These are phyloP conservation scores for Jasminum sambac DNA, from an alignment of 257 asterid genomes.

Conservation along the genomic window DNA sequence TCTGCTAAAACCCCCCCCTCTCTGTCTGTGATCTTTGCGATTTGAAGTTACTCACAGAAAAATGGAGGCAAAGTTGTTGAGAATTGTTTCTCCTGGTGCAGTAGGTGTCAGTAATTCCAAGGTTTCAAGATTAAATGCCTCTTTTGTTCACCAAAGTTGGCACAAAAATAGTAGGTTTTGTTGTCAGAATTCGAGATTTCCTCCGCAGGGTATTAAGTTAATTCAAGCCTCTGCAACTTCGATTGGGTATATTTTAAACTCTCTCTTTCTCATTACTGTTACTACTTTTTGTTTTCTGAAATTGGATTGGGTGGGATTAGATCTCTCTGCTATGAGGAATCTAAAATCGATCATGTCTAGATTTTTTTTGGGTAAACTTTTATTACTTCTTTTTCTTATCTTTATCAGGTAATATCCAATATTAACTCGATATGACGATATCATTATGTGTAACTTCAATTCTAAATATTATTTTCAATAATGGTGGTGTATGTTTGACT, in stretches of 20 bases:
- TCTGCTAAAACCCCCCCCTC: neutral
- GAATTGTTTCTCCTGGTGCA: conserved; percentile 36
- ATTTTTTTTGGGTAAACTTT: too few species aligned
- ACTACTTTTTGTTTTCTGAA: neutral
- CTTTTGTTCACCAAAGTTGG: conserved; percentile 22
- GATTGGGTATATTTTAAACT: conserved; percentile 40
- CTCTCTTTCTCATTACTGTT: neutral
- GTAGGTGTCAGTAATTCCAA: conserved; percentile 22
- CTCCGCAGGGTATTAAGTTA: conserved; percentile 32
- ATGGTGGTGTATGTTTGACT: neutral
- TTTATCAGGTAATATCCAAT: too few species aligned
- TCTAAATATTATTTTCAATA: neutral
- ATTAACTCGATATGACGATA: too few species aligned
- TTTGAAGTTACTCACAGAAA: neutral
- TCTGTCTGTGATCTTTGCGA: neutral
- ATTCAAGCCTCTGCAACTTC: conserved; percentile 47
- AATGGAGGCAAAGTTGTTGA: conserved; percentile 61
- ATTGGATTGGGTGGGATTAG: neutral
- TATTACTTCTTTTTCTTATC: too few species aligned
- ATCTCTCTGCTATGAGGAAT: neutral
- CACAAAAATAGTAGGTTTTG: conserved; percentile 24
- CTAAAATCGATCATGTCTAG: neutral
- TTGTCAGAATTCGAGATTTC: conserved; percentile 26
- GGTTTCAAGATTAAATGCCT: conserved; percentile 25
- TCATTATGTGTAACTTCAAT: neutral